These are phyloP conservation scores for Xylariaceae sp. DNA, from an alignment of 2,329 filamentous ascomycete species.

Conservation along the genomic window DNA sequence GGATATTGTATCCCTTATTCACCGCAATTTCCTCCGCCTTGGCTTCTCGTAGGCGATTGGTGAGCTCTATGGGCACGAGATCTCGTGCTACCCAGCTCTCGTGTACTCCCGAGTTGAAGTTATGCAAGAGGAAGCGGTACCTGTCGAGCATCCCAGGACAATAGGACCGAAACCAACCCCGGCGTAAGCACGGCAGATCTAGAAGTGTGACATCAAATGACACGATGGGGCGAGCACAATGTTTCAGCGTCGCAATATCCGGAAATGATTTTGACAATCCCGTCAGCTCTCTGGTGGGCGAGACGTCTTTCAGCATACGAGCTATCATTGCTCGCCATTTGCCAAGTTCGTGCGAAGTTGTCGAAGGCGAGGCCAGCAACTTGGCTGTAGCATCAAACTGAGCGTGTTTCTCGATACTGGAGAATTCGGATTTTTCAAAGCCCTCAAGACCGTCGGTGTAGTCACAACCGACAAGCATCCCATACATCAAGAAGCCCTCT, in stretches of 20 bases:
- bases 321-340: conserved; percentile 22
- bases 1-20: conserved; percentile 10
- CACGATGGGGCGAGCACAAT: conserved; percentile 11
- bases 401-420: conserved; percentile 17
- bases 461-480: conserved; percentile 25
- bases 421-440: conserved; percentile 18
- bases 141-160: conserved; percentile 15
- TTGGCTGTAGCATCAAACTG: conserved; percentile 18
- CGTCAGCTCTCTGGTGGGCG: conserved; percentile 11
- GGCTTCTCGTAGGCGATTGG: conserved; percentile 16
- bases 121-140: conserved; percentile 18
- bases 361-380: conserved; percentile 10
- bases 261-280: conserved; percentile 16
- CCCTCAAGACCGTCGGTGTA: conserved; percentile 19
- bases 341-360: conserved; percentile 13
- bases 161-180: conserved; percentile 21
- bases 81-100: conserved; percentile 20
- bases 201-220: conserved; percentile 15
- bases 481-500: conserved; percentile 23
- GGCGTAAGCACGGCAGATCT: conserved; percentile 14
- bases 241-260: conserved; percentile 7
- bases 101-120: conserved; percentile 21
- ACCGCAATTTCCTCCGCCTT: not conserved
- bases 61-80: conserved; percentile 22
- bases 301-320: conserved; percentile 13